phyloP scores from a whole-genome alignment of 2,329 filamentous ascomycete species.

The Aspergillus hortae region DNA sequence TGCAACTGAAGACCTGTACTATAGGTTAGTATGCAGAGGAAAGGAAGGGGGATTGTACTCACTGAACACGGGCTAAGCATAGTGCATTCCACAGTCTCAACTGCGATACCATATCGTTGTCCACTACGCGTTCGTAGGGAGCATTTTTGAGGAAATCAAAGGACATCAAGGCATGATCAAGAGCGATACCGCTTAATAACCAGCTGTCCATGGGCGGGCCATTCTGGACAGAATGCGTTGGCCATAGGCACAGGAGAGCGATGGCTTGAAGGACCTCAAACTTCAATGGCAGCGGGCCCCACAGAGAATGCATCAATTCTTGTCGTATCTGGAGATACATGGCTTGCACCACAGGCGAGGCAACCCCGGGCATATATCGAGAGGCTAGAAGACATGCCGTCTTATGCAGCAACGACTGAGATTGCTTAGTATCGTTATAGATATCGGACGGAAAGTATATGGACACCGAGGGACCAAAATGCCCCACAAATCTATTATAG shows the following conservation, averaged over 20 bases:
- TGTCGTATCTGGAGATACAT: conserved; percentile 32
- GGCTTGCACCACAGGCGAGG: conserved; percentile 23
- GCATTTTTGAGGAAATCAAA: conserved; percentile 19
- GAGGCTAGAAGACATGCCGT: conserved; percentile 32
- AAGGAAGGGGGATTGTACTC: conserved; percentile 5
- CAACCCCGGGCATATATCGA: conserved; percentile 31
- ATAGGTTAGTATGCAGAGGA: conserved; percentile 6
- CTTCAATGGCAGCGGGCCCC: conserved; percentile 27
- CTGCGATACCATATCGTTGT: conserved; percentile 27
- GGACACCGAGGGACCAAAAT: conserved; percentile 31
- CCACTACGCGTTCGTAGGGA: conserved; percentile 20
- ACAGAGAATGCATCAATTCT: conserved; percentile 26
- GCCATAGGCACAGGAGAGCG: conserved; percentile 30
- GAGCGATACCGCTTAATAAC: conserved; percentile 34
- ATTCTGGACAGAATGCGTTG: conserved; percentile 27
- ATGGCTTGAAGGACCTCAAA: conserved; percentile 30
- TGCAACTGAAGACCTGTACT: conserved; percentile 25
- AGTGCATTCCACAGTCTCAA: conserved; percentile 33
- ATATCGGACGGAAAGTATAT: conserved; percentile 28
- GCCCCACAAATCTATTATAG: conserved; percentile 25
- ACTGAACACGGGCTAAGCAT: conserved; percentile 33
- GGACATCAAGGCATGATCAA: conserved; percentile 29
- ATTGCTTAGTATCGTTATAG: conserved; percentile 17
- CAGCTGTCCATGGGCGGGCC: conserved; percentile 34
- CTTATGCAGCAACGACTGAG: conserved; percentile 30